Evolutionary conservation across 2,329 filamentous ascomycete genomes (phyloP).

Genomic region (Curvularia hawaiiensis): DNA sequence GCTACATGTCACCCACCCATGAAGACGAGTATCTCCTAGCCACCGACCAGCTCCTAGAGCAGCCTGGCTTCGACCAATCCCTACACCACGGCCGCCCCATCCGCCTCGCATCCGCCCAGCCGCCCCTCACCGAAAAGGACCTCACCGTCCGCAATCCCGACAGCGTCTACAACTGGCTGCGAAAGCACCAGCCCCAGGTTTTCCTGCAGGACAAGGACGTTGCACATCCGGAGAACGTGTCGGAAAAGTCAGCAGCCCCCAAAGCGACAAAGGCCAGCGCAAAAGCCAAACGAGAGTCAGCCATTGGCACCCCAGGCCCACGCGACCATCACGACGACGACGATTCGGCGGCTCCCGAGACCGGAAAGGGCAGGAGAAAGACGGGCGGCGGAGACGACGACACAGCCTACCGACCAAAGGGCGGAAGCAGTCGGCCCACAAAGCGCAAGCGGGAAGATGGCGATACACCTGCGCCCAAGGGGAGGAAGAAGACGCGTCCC

Average conservation of each 20-base stretch:
- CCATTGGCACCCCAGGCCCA: slow-evolving; percentile 42
- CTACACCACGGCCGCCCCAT: slow-evolving; percentile 47
- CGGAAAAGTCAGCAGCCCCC: slow-evolving; percentile 40
- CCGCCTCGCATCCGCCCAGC: slow-evolving; percentile 47
- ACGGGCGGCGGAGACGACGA: slow-evolving; percentile 49
- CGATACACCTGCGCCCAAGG: slow-evolving; percentile 33
- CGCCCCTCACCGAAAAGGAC: slow-evolving; percentile 54
- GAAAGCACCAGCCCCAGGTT: slow-evolving; percentile 80
- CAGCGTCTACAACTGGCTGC: slow-evolving; percentile 94
- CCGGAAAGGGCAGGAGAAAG: slow-evolving; percentile 31
- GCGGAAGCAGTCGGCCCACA: slow-evolving; percentile 49
- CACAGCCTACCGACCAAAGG: slow-evolving; percentile 55
- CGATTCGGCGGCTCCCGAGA: slow-evolving; percentile 44
- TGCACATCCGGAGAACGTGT: slow-evolving; percentile 45
- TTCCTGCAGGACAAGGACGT: slow-evolving; percentile 75
- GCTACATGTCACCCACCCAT: slow-evolving; percentile 72
- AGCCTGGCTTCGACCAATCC: slow-evolving; percentile 60
- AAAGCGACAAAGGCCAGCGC: slow-evolving; percentile 34
- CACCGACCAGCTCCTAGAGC: slow-evolving; percentile 60
- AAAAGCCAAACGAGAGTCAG: slow-evolving; percentile 40
- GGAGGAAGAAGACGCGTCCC: slow-evolving; percentile 42
- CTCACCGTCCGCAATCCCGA: slow-evolving; percentile 77
- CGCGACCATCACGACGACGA: slow-evolving; percentile 52
- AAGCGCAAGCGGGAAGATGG: slow-evolving; percentile 53
- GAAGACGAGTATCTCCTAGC: slow-evolving; percentile 75